Conservation (phyloP, 192 early-diverging fungal species). For the Diversispora eburnea region DNA sequence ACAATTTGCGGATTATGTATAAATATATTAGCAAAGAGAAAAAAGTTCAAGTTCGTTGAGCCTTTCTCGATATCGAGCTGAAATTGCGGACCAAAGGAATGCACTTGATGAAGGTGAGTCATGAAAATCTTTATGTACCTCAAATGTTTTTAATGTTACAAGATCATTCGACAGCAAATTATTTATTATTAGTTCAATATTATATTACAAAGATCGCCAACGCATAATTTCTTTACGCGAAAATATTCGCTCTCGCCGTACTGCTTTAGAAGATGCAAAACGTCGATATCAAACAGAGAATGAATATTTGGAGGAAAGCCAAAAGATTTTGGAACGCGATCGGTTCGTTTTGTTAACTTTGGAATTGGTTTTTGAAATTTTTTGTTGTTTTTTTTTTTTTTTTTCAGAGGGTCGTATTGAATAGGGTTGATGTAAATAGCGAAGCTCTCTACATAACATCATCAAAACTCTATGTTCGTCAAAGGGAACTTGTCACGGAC, state of each 20-base stretch:
- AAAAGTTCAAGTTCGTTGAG: conserved; percentile 34
- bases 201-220: conserved; percentile 32
- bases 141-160: not conserved
- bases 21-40: conserved; percentile 35
- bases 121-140: not conserved
- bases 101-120: conserved; percentile 34
- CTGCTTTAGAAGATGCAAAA: conserved; percentile 38
- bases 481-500: conserved; percentile 53
- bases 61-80: conserved; percentile 36
- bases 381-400: conserved; percentile 22
- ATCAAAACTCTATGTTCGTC: conserved; percentile 35
- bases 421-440: conserved; percentile 28
- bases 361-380: conserved; percentile 31
- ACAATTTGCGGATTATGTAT: not conserved
- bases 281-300: conserved; percentile 38
- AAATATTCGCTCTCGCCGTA: conserved; percentile 34
- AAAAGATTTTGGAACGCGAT: conserved; percentile 44
- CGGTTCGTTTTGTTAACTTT: conserved; percentile 36
- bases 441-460: conserved; percentile 15
- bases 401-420: conserved; percentile 33
- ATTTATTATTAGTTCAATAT: not conserved
- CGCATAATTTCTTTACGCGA: conserved; percentile 31
- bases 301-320: conserved; percentile 47
- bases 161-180: not conserved
- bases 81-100: conserved; percentile 41